These are phyloP conservation scores for Tuber borchii DNA, from an alignment of 495 filamentous ascomycete species.

Conservation along the genomic window DNA sequence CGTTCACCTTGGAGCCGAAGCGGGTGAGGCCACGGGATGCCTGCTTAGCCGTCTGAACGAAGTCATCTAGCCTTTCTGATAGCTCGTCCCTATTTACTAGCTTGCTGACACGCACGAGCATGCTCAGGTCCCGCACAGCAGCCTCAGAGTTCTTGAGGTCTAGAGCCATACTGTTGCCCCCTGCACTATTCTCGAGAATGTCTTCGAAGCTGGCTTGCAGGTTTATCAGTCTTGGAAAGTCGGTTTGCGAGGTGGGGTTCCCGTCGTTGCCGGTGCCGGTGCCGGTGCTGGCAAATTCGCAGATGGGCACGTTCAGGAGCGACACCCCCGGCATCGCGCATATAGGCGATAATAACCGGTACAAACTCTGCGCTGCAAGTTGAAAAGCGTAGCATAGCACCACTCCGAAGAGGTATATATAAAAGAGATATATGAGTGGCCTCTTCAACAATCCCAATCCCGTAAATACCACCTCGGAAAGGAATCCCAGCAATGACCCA, in stretches of 20 bases:
- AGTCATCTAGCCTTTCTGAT: conserved; percentile 29
- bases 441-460: background rate
- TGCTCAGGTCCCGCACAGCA: conserved; percentile 30
- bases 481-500: background rate
- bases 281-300: conserved; percentile 43
- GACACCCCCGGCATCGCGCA: conserved; percentile 59
- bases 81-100: conserved; percentile 30
- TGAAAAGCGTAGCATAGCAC: background rate
- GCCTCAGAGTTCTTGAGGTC: conserved; percentile 36
- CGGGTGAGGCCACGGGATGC: conserved; percentile 36
- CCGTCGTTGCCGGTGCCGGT: conserved; percentile 15
- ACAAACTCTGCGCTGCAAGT: background rate
- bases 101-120: conserved; percentile 25
- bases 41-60: conserved; percentile 24
- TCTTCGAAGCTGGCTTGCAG: conserved; percentile 61
- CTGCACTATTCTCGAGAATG: conserved; percentile 55
- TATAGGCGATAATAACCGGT: conserved; percentile 50
- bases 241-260: conserved; percentile 43
- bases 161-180: conserved; percentile 45
- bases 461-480: background rate
- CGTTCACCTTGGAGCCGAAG: conserved; percentile 63
- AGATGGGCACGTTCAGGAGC: conserved; percentile 56
- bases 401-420: background rate
- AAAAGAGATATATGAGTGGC: background rate
- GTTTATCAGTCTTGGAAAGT: conserved; percentile 62